These are phyloP conservation scores for Botrytis porri DNA, from an alignment of 2,329 filamentous ascomycete species.

Conservation along the genomic window DNA sequence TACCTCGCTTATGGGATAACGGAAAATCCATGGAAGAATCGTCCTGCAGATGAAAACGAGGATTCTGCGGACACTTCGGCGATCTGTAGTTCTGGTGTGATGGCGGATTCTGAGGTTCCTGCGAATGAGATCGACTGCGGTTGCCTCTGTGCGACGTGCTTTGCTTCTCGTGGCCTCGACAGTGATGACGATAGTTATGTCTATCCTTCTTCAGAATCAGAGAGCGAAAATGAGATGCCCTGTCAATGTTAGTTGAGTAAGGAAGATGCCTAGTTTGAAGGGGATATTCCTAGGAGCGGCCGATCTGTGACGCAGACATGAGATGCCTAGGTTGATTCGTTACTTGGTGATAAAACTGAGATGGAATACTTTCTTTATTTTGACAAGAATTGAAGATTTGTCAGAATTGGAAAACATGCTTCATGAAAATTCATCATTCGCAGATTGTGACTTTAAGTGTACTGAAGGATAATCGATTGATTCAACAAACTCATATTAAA, in stretches of 20 bases:
- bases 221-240: neutral
- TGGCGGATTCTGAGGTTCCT: accelerated
- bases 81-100: neutral
- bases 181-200: neutral
- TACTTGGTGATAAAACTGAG: neutral
- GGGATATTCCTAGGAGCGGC: accelerated
- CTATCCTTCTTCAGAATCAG: neutral
- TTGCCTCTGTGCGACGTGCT: neutral
- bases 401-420: neutral
- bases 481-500: no score
- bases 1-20: neutral
- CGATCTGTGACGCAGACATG: neutral
- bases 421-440: neutral
- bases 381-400: neutral
- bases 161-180: neutral
- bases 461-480: neutral
- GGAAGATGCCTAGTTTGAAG: neutral
- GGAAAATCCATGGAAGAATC: neutral
- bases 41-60: neutral
- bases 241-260: neutral
- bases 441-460: neutral
- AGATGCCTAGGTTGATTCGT: neutral
- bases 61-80: accelerated
- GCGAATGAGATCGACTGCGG: neutral
- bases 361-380: neutral